Conservation (phyloP, 805 yeast species). For the Ogataea pini region DNA sequence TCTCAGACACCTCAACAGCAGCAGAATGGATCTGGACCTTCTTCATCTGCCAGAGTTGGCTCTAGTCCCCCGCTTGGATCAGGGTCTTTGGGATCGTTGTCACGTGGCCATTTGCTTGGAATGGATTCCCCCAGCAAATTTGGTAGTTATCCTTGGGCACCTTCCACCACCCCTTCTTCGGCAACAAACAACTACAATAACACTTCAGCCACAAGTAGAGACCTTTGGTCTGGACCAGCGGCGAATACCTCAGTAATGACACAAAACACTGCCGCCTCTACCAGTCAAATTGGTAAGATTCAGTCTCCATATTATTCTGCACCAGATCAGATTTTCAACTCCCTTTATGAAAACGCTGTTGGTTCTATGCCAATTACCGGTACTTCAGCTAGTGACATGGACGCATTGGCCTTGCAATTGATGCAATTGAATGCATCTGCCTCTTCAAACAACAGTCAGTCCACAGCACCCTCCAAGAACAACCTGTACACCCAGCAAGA, state of each 20-base stretch:
- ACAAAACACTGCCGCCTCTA: conserved; percentile 14
- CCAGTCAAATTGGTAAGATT: conserved; percentile 12
- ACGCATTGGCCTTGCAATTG: conserved; percentile 30
- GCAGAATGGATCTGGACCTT: neutral
- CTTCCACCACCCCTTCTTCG: conserved; percentile 15
- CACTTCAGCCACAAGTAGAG: conserved; percentile 16
- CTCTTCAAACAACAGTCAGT: conserved; percentile 10
- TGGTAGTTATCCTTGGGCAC: conserved; percentile 20
- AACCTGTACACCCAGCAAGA: conserved; percentile 11
- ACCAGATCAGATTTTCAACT: conserved; percentile 17
- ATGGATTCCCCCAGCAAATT: conserved; percentile 16
- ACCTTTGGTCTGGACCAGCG: conserved; percentile 22
- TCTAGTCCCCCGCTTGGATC: conserved; percentile 6
- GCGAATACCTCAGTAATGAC: conserved; percentile 18
- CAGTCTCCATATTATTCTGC: conserved; percentile 16
- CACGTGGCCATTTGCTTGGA: conserved; percentile 15
- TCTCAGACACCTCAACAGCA: conserved; percentile 7
- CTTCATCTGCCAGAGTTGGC: conserved; percentile 10
- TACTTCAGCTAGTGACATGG: conserved; percentile 28
- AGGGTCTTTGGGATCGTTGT: conserved; percentile 9
- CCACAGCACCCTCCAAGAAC: conserved; percentile 2
- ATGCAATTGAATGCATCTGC: conserved; percentile 26
- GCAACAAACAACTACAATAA: conserved; percentile 15
- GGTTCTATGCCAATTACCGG: conserved; percentile 13
- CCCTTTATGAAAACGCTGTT: conserved; percentile 15